Evolutionary conservation across 805 yeast species (phyloP), one percentile per base, ranked within the genome.

Genomic region (Schizosaccharomyces cryophilus): DNA sequence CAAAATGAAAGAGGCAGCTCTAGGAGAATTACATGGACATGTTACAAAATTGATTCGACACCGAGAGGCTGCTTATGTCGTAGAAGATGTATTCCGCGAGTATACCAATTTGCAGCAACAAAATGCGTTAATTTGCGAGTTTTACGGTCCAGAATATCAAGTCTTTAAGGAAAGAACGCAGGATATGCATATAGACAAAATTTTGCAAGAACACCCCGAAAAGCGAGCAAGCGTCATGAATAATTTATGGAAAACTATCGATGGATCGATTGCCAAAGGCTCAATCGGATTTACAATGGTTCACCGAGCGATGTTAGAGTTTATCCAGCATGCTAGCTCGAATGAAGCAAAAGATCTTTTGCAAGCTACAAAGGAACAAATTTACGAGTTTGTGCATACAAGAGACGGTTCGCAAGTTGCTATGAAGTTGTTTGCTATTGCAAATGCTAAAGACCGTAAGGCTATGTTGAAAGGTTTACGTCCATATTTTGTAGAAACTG

Each of bases 51-150:
- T 90, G 62, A 87, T 90, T 93, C 82, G 95, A 76, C 96, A 90
- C 73, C 84, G 85, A 74, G 97, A 90, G 77, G 98, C 96, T 73
- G 97, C 97, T 15, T 88, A 90, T 68, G 97, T 90, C 48, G 88
- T 89, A 65, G 97, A 90, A 73, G 98, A 90, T 76, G 76, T 87
- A 68, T 90, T 77, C 69, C 86, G 87, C 29, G 79, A 88, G 62
- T 90, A 89, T 71, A 81, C 96, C 11, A 80, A 87, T 29, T 78
- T 84, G 38, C 86, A 83, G 64, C 97, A 90, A 73, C 85, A 80
- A 71, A 80, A 80, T 62, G 95, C 87, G 73, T 89, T 90, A 85
- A 81, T 90, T 65, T 81, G 93, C 72, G 98, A 90, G 73, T 90
- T 90, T 70, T 90, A 95, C 87, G 98, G 97, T 61, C 80, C 95